Conservation (phyloP, 371 early-diverging fungal genomes). For the Dipsacomyces acuminosporus region DNA sequence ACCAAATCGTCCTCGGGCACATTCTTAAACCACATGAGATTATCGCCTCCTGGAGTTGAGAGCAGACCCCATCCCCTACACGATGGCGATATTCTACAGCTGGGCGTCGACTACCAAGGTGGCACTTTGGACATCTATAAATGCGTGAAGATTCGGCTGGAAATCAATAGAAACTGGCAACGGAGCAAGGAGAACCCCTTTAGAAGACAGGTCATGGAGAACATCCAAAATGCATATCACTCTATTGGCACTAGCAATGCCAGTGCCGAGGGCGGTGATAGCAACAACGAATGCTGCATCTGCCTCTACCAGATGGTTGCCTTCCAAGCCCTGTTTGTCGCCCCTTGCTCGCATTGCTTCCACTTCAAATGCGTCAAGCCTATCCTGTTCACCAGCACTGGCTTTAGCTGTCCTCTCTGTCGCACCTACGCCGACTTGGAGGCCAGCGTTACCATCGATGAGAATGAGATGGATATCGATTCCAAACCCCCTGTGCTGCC, state of each 20-base stretch:
- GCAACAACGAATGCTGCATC: conserved; percentile 83
- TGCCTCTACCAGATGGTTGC: conserved; percentile 85
- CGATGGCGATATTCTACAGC: conserved; percentile 88
- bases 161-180: conserved; percentile 69
- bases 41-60: conserved; percentile 82
- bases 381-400: conserved; percentile 61
- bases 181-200: conserved; percentile 54
- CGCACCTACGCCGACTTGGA: conserved; percentile 90
- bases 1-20: conserved; percentile 94
- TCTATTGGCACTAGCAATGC: conserved; percentile 5
- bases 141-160: conserved; percentile 77
- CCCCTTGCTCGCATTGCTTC: conserved; percentile 92
- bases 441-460: conserved; percentile 75
- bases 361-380: conserved; percentile 91
- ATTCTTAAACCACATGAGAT: conserved; percentile 87
- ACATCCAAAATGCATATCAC: conserved; percentile 47
- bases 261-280: conserved; percentile 24
- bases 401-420: conserved; percentile 91
- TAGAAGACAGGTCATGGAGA: conserved; percentile 47
- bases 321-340: conserved; percentile 89
- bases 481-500: conserved; percentile 21
- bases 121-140: conserved; percentile 69
- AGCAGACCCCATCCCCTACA: conserved; percentile 72
- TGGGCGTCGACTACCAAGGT: conserved; percentile 96
- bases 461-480: conserved; percentile 52